Percentiles rank a stretch among this genome's conserved stretches.
Evolutionary conservation across 1,139 yeast species (phyloP).

Genomic region (Sugiyamaella japonica): DNA sequence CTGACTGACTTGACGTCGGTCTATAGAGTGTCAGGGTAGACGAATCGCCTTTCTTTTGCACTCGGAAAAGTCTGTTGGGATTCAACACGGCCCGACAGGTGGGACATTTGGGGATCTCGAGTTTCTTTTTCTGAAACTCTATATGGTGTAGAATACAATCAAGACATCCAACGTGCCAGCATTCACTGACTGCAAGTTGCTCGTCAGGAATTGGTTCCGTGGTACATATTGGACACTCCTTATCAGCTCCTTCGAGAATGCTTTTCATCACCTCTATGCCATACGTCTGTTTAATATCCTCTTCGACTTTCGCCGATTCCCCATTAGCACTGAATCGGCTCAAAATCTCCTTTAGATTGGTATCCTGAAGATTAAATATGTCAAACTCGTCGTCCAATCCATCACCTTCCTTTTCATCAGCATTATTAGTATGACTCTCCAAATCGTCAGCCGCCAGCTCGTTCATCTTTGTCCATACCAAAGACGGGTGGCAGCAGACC

Average conservation of each 20-base stretch:
- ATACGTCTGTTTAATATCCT: constrained; percentile 27
- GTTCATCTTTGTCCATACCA: constrained; percentile 49
- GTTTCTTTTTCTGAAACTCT: constrained; percentile 38
- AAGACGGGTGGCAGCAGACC: constrained; percentile 78
- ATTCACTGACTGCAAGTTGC: constrained; percentile 67
- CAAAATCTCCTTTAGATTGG: constrained; percentile 31
- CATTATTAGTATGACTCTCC: constrained; percentile 19
- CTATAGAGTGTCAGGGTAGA: constrained; percentile 6
- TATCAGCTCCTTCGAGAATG: constrained; percentile 44
- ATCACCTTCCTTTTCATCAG: constrained; percentile 16
- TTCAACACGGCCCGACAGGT: constrained; percentile 42
- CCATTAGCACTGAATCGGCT: constrained; percentile 23
- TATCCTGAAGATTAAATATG: constrained; percentile 27
- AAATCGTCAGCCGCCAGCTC: constrained; percentile 24
- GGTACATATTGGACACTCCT: constrained; percentile 87
- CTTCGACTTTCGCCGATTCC: constrained; percentile 5
- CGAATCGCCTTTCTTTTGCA: constrained; percentile 20
- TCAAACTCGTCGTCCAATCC: constrained; percentile 16
- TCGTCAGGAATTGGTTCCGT: constrained; percentile 53
- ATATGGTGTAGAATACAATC: constrained; percentile 74
- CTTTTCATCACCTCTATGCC: constrained; percentile 43
- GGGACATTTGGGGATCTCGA: constrained; percentile 41
- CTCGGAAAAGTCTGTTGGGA: constrained; percentile 34
- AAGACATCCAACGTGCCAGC: constrained; percentile 80
- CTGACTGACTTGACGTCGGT: constrained; percentile 44